Evolutionary conservation across 1,284 basidiomycete genomes (phyloP).

Genomic region (Heterobasidion parviporum): DNA sequence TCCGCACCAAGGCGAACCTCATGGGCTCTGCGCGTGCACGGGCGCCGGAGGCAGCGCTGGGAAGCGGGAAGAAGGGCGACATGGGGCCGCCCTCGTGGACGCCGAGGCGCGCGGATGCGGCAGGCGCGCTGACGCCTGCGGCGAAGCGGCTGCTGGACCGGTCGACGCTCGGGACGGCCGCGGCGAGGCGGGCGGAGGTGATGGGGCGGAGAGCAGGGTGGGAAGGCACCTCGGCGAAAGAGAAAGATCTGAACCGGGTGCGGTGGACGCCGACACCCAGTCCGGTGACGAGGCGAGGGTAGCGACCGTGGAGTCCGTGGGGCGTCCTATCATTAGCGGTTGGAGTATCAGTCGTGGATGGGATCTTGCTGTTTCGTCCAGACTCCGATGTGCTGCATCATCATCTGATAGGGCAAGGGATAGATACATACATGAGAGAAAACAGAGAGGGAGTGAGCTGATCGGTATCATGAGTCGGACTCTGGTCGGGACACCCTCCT

Average conservation of each 20-base stretch:
- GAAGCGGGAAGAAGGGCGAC: slow-evolving; percentile 24
- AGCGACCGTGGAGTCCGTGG: slow-evolving; percentile 1
- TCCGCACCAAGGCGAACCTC: slow-evolving; percentile 61
- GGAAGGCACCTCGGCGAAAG: slow-evolving; percentile 37
- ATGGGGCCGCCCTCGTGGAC: slow-evolving; percentile 72
- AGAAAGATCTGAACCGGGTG: slow-evolving; percentile 53
- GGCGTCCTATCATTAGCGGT: not conserved
- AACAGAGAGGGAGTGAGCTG: slow-evolving; percentile 1
- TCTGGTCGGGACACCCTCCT: slow-evolving; percentile 36
- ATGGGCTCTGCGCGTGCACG: slow-evolving; percentile 26
- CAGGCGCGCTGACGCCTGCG: slow-evolving; percentile 75
- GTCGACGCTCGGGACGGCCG: slow-evolving; percentile 54
- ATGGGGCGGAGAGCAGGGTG: slow-evolving; percentile 59
- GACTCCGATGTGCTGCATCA: no score
- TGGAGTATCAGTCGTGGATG: not conserved
- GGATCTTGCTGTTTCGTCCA: no score
- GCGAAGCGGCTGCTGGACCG: slow-evolving; percentile 67
- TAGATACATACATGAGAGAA: not conserved
- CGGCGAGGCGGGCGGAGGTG: slow-evolving; percentile 55
- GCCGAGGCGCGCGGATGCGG: slow-evolving; percentile 52
- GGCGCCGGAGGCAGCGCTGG: slow-evolving; percentile 8
- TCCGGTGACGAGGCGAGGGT: slow-evolving; percentile 24
- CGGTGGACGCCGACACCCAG: slow-evolving; percentile 79
- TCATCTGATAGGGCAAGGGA: not conserved
- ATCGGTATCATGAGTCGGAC: slow-evolving; percentile 20